Evolutionary conservation across 768 basidiomycete genomes (phyloP).

Genomic region (Hydnomerulius pinastri): DNA sequence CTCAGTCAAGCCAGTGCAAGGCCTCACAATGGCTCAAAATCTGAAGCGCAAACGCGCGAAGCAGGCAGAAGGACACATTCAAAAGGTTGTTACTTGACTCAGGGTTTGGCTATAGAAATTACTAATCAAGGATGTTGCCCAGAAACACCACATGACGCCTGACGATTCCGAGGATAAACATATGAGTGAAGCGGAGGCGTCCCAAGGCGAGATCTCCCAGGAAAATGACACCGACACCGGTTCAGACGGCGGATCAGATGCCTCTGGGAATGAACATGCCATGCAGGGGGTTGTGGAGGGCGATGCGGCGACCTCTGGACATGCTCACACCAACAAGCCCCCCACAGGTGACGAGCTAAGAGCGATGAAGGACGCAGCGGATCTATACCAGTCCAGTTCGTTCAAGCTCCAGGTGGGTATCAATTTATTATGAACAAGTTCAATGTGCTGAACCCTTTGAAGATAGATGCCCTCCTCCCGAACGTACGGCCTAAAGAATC

Average conservation of each 20-base stretch:
- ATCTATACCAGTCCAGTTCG: constrained; percentile 73
- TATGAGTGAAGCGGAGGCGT: background rate
- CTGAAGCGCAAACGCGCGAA: constrained; percentile 28
- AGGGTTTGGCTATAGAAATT: background rate
- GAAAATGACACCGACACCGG: too few species aligned
- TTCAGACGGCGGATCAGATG: background rate
- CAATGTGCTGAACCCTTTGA: constrained; percentile 12
- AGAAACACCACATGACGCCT: constrained; percentile 1
- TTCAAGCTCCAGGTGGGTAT: constrained; percentile 79
- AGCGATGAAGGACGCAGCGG: constrained; percentile 69
- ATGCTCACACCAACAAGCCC: constrained; percentile 40
- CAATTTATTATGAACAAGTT: background rate
- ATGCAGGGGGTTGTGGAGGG: background rate
- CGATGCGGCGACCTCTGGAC: background rate
- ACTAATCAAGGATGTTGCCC: background rate
- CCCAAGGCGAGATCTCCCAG: background rate
- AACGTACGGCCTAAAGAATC: constrained; percentile 66
- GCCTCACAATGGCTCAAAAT: constrained; percentile 19
- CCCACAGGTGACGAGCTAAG: constrained; percentile 73
- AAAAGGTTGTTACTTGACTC: constrained; percentile 2
- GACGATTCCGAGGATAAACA: background rate
- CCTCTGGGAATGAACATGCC: background rate
- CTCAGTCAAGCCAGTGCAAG: too few species aligned
- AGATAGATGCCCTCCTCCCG: constrained; percentile 83
- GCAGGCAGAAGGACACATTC: background rate